Base-by-base conservation (phyloP, 2,329 filamentous ascomycete species). In the Didymella lethalis region DNA sequence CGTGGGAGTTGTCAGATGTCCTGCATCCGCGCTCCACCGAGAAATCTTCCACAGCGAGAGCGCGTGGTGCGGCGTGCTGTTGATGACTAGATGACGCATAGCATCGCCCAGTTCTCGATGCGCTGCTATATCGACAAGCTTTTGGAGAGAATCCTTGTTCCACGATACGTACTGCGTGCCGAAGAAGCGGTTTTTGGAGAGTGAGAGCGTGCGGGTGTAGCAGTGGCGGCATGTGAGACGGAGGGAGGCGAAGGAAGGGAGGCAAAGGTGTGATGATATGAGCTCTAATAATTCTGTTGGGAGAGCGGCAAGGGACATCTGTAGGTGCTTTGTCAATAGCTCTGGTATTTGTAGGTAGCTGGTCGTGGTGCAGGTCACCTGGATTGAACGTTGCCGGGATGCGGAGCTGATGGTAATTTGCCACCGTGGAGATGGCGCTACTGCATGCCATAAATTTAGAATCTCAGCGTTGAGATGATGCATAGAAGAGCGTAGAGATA, bases 61-160 rank as follows among this genome's bases (percentile, higher is more conserved):
- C 0, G 69, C 65, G 41, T 69, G 59, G 8, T 57, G 43, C 0
- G 73, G 73, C 7, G 73, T 74, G 2, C 71, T 67, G 43, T 74
- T 68, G 16, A 75, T 64, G 34, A 66, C 49, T 7, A 74, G 64
- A 26, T 67, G 47, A 2, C 58, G 64, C 2, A 74, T 18, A 4
- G 41, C 43, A 18, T 23, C 12, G 14, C 54, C 26, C 3, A 57
- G 11, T 12, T 28, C 26, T 3, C 25, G n/a, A 16, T 50, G 41
- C 7, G 12, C 23, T 26, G 54, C 50, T 16, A 57, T 20, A 3
- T 57, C 26, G 10, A 34, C 41, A 2, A 57, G 20, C 3, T 43
- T 32, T 18, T 47, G 25, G 11, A 57, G 32, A 11, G 32, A 57
- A 3, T 7, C 0, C 6, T 41, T 12, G 4, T 18, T 57, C 54